These are phyloP conservation scores for Claviceps quebecensis DNA, from an alignment of 2,329 filamentous ascomycete species.

Conservation along the genomic window DNA sequence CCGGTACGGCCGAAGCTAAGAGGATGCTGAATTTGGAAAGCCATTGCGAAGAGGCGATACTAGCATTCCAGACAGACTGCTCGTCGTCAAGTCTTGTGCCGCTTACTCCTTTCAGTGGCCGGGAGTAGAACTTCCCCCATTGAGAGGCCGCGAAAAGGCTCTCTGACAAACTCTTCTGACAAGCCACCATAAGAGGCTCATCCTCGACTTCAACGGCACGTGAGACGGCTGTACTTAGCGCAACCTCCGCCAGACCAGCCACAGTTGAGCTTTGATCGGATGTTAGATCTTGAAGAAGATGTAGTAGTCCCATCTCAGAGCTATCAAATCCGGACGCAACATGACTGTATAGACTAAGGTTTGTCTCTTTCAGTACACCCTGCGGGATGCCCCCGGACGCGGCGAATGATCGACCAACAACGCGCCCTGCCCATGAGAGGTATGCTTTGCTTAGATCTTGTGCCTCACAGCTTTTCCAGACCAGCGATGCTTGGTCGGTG, in stretches of 20 bases:
- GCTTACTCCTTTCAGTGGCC: conserved; percentile 34
- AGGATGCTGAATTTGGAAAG: conserved; percentile 45
- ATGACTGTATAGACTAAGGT: conserved; percentile 34
- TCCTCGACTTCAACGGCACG: conserved; percentile 34
- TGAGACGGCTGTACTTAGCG: conserved; percentile 42
- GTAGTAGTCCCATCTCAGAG: conserved; percentile 51
- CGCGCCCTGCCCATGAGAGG: conserved; percentile 70
- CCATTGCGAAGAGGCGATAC: conserved; percentile 40
- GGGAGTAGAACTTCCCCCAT: conserved; percentile 41
- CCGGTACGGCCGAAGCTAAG: conserved; percentile 42
- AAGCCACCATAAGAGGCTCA: conserved; percentile 33
- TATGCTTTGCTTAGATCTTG: conserved; percentile 52
- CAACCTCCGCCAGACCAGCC: conserved; percentile 47
- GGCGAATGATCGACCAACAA: conserved; percentile 72
- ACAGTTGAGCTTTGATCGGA: conserved; percentile 40
- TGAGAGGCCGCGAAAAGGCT: conserved; percentile 39
- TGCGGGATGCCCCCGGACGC: conserved; percentile 54
- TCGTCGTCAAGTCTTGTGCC: conserved; percentile 6
- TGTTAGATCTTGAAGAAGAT: conserved; percentile 46
- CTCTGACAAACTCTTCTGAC: conserved; percentile 36
- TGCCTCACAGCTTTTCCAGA: conserved; percentile 66
- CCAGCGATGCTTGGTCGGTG: conserved; percentile 43
- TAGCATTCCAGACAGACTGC: conserved; percentile 18
- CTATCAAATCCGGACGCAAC: conserved; percentile 31
- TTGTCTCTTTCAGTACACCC: conserved; percentile 46